A percentile compares a stretch with the other conserved stretches of the same genome.
Conservation (phyloP, 2,329 filamentous ascomycete genomes). For the Cryphonectria radicalis region DNA sequence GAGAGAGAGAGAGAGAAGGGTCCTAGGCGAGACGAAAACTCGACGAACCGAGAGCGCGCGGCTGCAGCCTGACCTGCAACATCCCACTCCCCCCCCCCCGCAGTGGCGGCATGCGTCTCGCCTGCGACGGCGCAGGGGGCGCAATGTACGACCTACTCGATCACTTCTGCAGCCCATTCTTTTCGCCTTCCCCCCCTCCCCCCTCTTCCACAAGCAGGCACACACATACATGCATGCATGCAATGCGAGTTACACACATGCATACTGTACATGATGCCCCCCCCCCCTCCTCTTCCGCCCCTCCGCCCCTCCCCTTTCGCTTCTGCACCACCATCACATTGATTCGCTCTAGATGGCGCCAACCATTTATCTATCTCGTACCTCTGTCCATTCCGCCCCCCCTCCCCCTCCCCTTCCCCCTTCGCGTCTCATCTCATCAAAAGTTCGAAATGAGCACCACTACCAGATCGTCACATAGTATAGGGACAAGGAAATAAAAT, state of each 20-base stretch:
- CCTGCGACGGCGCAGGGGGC: slow-evolving; percentile 22
- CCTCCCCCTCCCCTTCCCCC: not conserved
- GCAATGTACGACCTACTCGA: not conserved
- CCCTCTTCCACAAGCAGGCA: not conserved
- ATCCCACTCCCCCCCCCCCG: not conserved
- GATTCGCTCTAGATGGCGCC: not conserved
- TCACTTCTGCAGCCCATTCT: not conserved
- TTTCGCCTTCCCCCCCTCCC: not conserved
- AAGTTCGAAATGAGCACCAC: not conserved
- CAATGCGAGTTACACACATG: not conserved
- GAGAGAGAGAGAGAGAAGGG: not conserved
- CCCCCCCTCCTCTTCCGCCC: no score
- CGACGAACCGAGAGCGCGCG: not conserved
- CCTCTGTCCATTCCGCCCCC: not conserved
- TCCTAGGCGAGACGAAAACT: not conserved
- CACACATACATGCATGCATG: not conserved
- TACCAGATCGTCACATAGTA: not conserved
- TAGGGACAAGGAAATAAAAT: not conserved
- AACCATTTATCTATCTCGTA: not conserved
- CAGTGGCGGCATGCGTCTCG: slow-evolving; percentile 25
- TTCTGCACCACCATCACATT: not conserved
- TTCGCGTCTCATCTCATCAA: not conserved
- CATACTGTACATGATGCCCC: not conserved
- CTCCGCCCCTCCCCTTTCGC: not conserved
- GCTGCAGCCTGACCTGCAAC: slow-evolving; percentile 7